Evolutionary conservation across 768 basidiomycete genomes (phyloP).

Genomic region (Candolleomyces aberdarensis): DNA sequence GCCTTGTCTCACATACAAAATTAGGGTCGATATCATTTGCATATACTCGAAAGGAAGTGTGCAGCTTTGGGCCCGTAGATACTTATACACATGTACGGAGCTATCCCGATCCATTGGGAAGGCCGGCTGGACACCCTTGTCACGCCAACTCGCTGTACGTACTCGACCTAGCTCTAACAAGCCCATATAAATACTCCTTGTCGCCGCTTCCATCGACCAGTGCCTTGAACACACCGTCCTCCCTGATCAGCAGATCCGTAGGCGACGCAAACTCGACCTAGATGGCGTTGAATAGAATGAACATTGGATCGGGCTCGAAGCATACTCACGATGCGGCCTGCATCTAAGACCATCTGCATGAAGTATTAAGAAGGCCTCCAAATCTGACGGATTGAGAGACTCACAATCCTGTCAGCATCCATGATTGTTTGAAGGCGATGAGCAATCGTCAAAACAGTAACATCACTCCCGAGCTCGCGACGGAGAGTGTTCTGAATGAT

Average conservation of each 20-base stretch:
- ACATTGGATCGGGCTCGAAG: background rate
- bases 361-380: slow-evolving; percentile 5
- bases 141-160: too few species aligned
- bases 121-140: too few species aligned
- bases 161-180: slow-evolving; percentile 19
- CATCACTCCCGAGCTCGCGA: slow-evolving; percentile 4
- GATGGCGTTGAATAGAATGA: background rate
- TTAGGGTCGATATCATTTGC: too few species aligned
- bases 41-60: too few species aligned
- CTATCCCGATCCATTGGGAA: too few species aligned
- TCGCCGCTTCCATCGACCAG: slow-evolving; percentile 45
- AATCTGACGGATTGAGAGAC: slow-evolving; percentile 16
- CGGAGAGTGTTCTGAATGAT: slow-evolving; percentile 47
- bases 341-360: slow-evolving; percentile 48
- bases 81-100: too few species aligned
- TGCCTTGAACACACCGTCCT: slow-evolving; percentile 35
- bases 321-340: slow-evolving; percentile 41
- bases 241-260: slow-evolving; percentile 37
- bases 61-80: too few species aligned
- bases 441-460: slow-evolving; percentile 7
- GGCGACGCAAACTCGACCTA: slow-evolving; percentile 50
- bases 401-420: slow-evolving; percentile 56
- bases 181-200: slow-evolving; percentile 31
- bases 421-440: slow-evolving; percentile 51
- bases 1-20: too few species aligned